Percentiles rank a stretch among this genome's conserved stretches.
phyloP scores from a whole-genome alignment of 805 yeast genomes.

The Lipomyces starkeyi region DNA sequence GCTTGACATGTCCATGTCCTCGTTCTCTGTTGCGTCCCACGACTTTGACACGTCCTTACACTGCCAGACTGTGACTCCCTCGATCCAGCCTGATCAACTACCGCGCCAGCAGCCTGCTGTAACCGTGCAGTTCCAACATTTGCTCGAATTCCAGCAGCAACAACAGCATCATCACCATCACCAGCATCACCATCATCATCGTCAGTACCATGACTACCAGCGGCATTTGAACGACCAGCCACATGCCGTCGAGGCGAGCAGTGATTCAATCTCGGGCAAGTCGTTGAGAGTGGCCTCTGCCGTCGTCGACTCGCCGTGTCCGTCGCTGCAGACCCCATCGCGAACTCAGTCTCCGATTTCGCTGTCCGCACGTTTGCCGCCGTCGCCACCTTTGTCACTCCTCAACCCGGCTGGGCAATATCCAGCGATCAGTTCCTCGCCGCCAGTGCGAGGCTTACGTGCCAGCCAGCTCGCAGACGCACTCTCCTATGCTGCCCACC shows the following conservation, averaged over 20 bases:
- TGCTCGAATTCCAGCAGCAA: conserved; percentile 13
- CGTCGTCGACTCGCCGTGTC: conserved; percentile 5
- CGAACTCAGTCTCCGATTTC: conserved; percentile 24
- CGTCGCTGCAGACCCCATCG: conserved; percentile 1
- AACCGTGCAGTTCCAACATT: conserved; percentile 7
- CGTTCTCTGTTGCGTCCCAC: conserved; percentile 14
- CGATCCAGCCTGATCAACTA: conserved; percentile 1
- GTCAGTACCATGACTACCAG: neutral
- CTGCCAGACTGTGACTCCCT: neutral
- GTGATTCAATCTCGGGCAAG: neutral
- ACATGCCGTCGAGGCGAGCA: neutral
- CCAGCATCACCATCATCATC: conserved; percentile 9
- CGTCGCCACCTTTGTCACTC: conserved; percentile 13
- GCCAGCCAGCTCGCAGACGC: conserved; percentile 38
- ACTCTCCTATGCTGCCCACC: conserved; percentile 41
- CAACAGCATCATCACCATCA: neutral
- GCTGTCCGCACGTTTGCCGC: conserved; percentile 9
- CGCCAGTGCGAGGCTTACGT: conserved; percentile 32
- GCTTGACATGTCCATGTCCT: conserved; percentile 9
- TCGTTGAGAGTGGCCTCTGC: conserved; percentile 3
- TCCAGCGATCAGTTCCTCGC: conserved; percentile 18
- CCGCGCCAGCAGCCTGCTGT: conserved; percentile 10
- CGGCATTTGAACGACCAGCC: neutral
- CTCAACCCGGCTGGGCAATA: conserved; percentile 28
- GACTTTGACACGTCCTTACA: conserved; percentile 2